Conservation (phyloP, 805 yeast genomes). For the Candida chilensis region DNA sequence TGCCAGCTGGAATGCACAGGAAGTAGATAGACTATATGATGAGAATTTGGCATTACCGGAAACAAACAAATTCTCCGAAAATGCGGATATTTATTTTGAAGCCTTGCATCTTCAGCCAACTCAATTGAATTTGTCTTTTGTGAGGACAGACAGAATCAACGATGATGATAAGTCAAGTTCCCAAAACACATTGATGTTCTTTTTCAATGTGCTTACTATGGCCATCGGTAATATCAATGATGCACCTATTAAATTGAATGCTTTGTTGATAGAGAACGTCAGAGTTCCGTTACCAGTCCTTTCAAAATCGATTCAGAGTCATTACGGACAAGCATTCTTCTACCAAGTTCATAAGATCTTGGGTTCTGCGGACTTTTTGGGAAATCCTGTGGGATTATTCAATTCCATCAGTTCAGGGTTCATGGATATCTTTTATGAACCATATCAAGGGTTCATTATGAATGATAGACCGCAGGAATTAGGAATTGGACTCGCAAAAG, state of each 20-base stretch:
- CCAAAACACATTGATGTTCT: slow-evolving; percentile 62
- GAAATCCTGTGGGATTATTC: slow-evolving; percentile 95
- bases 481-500: slow-evolving; percentile 93
- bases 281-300: slow-evolving; percentile 77
- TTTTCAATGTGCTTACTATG: slow-evolving; percentile 85
- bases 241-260: slow-evolving; percentile 87
- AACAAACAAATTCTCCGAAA: slow-evolving; percentile 44
- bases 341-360: slow-evolving; percentile 87
- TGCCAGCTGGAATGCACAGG: slow-evolving; percentile 55
- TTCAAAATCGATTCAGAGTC: slow-evolving; percentile 62
- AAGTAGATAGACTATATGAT: slow-evolving; percentile 48
- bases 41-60: slow-evolving; percentile 59
- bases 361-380: slow-evolving; percentile 94
- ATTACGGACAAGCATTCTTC: slow-evolving; percentile 86
- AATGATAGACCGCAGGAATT: slow-evolving; percentile 94
- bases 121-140: slow-evolving; percentile 81
- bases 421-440: slow-evolving; percentile 93
- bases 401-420: slow-evolving; percentile 92
- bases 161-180: slow-evolving; percentile 53
- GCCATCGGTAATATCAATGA: slow-evolving; percentile 95
- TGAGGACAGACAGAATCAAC: slow-evolving; percentile 73
- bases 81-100: slow-evolving; percentile 84
- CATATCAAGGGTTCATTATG: slow-evolving; percentile 90
- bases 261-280: slow-evolving; percentile 80
- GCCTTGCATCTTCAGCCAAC: slow-evolving; percentile 89